Base-by-base conservation (phyloP, 2,329 filamentous ascomycete species). In the Fusarium nodosum region DNA sequence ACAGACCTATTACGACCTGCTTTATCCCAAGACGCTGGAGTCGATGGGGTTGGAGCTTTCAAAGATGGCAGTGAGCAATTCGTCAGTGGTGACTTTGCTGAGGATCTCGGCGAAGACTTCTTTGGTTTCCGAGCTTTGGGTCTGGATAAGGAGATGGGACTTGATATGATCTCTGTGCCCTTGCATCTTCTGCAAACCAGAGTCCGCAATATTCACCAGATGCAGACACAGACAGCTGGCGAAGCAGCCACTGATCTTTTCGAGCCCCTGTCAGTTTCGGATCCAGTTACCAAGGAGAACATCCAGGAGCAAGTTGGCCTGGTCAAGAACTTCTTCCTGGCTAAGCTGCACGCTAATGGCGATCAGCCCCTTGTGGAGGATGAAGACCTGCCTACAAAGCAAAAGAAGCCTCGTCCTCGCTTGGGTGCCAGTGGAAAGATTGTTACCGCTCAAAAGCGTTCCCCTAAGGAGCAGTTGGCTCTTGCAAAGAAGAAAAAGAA, bases 51-150 rank as follows among this genome's bases (percentile, higher is more conserved):
- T 7, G 92, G 91, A 59, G 93, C 94, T 9, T 99, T 99, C 85
- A 93, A 97, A 67, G 96, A 99, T 74, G 95, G 94, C 69, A 97
- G 94, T 79, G 96, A 99, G 69, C 96, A 98, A 77, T 99, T 98
- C 73, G 90, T 97, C 48, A 93, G 93, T 46, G 96, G 96, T 66
- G 96, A 99, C 79, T 99, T 99, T 78, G 96, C 96, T 1, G 96
- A 97, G 78, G 96, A 99, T 73, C 91, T 99, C 15, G 95, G 94
- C 65, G 96, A 99, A 83, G 96, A 99, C 81, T 99, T 97, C 87
- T 99, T 99, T 76, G 96, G 96, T 30, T 98, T 99, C 87, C 94
- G 94, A 77, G 94, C 97, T 64, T 88, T 99, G 46, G 96, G 96
- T 44, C 86, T 99, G 60, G 94, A 97, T 75, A 91, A 90, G 73